Evolutionary conservation across 345 rosid genomes (phyloP), one percentile per base, ranked within the genome.

Genomic region (Salix exigua): DNA sequence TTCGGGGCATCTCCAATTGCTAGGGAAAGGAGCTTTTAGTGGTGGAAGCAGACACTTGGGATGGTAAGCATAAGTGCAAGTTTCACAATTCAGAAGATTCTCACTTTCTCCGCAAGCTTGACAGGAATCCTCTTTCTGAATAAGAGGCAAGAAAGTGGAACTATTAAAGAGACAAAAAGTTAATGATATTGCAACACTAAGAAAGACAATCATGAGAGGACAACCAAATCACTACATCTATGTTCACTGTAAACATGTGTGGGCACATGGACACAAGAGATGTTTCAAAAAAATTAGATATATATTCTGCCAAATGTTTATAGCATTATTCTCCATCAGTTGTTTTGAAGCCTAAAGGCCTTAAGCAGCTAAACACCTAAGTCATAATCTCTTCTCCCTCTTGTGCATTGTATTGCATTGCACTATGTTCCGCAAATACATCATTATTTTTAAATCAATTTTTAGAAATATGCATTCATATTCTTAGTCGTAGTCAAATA

Each of bases 1-100:
- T 88, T 90, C 99, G 73, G 99, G 99, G 82, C 99, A 96, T 80
- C 92, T 94, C 99, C 99, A 96, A 75, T 85, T 88, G 78, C 82
- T 85, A 66, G 94, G 89, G 64, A 78, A 83, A 72, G 96, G 84
- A 78, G 92, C 91, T 87, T 89, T 94, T 51, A 84, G 78, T 2
- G 98, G 96, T 3, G 98, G 96, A 83, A 91, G 85, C 72, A 96
- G 75, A 75, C 99, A 96, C 78, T 89, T 96, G 37, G 89, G 79
- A 83, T 96, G 99, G 83, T 86, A 96, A 19, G 90, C 83, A 80
- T 94, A 96, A 21, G 86, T 94, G 66, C 99, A 96, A 38, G 98
- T 94, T 79, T 89, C 89, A 77, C 99, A 92, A 86, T 83, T 87
- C 76, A 88, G 74, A 82, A 96, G 90, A 84, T 90, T 89, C 51